These are phyloP conservation scores for Boletus pseudo-olivaceus DNA, from an alignment of 768 basidiomycete genomes.

Conservation along the genomic window DNA sequence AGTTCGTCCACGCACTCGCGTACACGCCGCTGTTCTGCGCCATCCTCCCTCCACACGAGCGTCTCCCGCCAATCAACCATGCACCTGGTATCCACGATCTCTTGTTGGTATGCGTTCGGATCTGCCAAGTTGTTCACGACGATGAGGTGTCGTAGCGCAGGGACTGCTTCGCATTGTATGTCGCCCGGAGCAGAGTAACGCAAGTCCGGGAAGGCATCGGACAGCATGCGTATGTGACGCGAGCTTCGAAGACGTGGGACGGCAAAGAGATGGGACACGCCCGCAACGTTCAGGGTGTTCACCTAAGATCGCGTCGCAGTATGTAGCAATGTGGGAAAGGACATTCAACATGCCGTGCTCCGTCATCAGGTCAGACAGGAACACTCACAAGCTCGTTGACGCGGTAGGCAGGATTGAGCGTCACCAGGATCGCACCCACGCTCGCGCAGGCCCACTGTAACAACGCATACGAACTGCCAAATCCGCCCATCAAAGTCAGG, in stretches of 20 bases:
- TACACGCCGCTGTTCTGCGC: slow-evolving; percentile 40
- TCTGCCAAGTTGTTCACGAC: slow-evolving; percentile 60
- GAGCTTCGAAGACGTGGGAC: slow-evolving; percentile 69
- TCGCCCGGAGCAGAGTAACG: slow-evolving; percentile 45
- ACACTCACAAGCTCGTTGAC: slow-evolving; percentile 60
- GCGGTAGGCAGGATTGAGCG: slow-evolving; percentile 80
- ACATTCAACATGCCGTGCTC: not conserved
- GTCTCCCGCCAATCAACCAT: slow-evolving; percentile 70
- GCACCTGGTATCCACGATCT: slow-evolving; percentile 42
- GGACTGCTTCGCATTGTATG: slow-evolving; percentile 56
- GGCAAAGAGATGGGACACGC: slow-evolving; percentile 65
- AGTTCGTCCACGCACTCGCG: slow-evolving; percentile 40
- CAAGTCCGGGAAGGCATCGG: slow-evolving; percentile 56
- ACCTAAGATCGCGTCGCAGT: slow-evolving; percentile 39
- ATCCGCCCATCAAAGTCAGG: not conserved
- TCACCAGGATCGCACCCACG: slow-evolving; percentile 79
- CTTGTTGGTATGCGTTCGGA: slow-evolving; percentile 36
- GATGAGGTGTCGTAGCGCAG: slow-evolving; percentile 59
- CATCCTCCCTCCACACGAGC: slow-evolving; percentile 62
- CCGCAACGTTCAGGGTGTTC: slow-evolving; percentile 56
- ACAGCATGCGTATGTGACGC: slow-evolving; percentile 57
- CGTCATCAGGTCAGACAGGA: not conserved
- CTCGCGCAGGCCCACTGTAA: slow-evolving; percentile 86
- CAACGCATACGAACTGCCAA: slow-evolving; percentile 65
- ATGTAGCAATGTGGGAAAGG: not conserved